These are phyloP conservation scores for Cryptococcus hybrid DNA, from an alignment of 1,284 basidiomycete species.

Conservation along the genomic window DNA sequence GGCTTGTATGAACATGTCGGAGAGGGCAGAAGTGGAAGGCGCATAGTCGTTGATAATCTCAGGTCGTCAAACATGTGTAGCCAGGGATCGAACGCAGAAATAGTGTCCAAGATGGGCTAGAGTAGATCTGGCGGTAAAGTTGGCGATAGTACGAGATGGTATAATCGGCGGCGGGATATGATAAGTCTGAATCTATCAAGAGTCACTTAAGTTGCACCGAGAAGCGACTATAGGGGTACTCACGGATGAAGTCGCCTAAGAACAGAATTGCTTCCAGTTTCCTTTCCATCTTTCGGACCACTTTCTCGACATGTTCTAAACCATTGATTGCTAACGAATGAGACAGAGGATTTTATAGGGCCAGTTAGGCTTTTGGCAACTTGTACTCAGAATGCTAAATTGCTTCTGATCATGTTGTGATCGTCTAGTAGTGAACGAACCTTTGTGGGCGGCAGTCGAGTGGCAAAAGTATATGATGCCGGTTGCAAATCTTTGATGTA, in stretches of 20 bases:
- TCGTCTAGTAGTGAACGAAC: slow-evolving; percentile 5
- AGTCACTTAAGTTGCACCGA: background rate
- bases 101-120: slow-evolving; percentile 13
- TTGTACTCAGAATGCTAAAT: slow-evolving; percentile 10
- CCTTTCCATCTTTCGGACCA: background rate
- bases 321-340: slow-evolving; percentile 7
- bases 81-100: slow-evolving; percentile 5
- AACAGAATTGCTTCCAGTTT: slow-evolving; percentile 12
- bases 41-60: slow-evolving; percentile 15
- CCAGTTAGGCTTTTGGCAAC: slow-evolving; percentile 12
- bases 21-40: background rate
- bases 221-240: background rate
- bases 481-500: slow-evolving; percentile 1
- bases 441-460: background rate
- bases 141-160: slow-evolving; percentile 7
- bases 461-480: slow-evolving; percentile 5
- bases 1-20: slow-evolving; percentile 4
- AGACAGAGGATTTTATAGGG: slow-evolving; percentile 8
- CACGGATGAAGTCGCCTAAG: slow-evolving; percentile 15
- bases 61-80: slow-evolving; percentile 16
- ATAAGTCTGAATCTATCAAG: slow-evolving; percentile 9
- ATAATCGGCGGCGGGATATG: slow-evolving; percentile 5
- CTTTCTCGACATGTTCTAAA: slow-evolving; percentile 3
- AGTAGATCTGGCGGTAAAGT: slow-evolving; percentile 10
- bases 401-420: background rate